Percentiles rank a stretch among this genome's conserved stretches.
Conservation (phyloP, 1,139 yeast genomes). For the Hyphopichia khmerensis region DNA sequence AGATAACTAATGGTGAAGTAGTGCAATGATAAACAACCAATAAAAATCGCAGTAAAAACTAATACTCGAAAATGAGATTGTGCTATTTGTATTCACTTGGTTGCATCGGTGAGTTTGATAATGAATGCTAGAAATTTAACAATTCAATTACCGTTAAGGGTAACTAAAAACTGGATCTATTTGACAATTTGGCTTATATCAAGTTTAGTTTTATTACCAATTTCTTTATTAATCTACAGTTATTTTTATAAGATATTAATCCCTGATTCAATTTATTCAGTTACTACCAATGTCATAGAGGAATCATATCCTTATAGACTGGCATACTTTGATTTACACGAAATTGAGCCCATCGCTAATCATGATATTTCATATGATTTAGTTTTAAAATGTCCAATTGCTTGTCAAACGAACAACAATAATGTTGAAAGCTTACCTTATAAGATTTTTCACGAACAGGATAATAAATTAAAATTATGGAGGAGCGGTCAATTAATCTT, state of each 20-base stretch:
- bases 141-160: constrained; percentile 6
- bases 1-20: too few species aligned
- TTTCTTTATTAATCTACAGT: constrained; percentile 24
- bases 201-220: constrained; percentile 21
- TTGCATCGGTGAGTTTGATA: too few species aligned
- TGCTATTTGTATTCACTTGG: too few species aligned
- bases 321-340: too few species aligned
- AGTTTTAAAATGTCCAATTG: background rate
- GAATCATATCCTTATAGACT: background rate
- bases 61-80: too few species aligned
- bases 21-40: too few species aligned
- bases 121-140: constrained; percentile 3
- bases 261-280: constrained; percentile 14
- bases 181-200: constrained; percentile 14
- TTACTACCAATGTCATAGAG: constrained; percentile 1
- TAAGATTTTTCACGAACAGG: background rate
- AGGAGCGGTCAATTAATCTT: constrained; percentile 5
- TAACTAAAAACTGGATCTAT: constrained; percentile 18
- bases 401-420: background rate
- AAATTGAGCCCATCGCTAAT: too few species aligned
- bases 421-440: background rate
- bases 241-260: constrained; percentile 24
- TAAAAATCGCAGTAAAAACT: too few species aligned
- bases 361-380: background rate
- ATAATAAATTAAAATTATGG: background rate